Evolutionary conservation across 1,139 yeast genomes (phyloP), one percentile per base, ranked within the genome.

Genomic region (Taiozyma sp.): DNA sequence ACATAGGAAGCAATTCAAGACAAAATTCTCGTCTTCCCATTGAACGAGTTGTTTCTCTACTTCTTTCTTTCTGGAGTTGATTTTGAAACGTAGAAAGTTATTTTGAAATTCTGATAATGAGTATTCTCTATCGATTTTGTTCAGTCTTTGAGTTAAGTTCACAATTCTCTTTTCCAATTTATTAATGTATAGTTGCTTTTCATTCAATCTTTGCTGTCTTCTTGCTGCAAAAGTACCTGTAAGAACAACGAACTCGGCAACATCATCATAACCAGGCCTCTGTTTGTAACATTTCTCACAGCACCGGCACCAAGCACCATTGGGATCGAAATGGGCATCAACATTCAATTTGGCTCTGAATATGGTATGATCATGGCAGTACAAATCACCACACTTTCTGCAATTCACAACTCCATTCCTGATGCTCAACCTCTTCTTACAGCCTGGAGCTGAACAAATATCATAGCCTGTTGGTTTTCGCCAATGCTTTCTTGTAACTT

Each of bases 381-480:
- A 89, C 23, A 90, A 67, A 30, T 73, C 68, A 0, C 97, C 97
- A 70, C 97, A 91, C 57, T 72, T 78, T 23, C 87, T 68, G 64
- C 92, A 85, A 61, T 84, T 84, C 4, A 78, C 80, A 2, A 72
- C 63, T 0, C 86, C 87, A 57, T 73, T 75, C 52, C 74, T 74
- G 42, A 78, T 74, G 48, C 70, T 76, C 29, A 84, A 64, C 6
- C 56, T 59, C 45, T 67, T 72, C 1, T 55, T 49, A 60, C 90
- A 85, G 1, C 61, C 57, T 1, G 54, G 51, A 28, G 70, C 61
- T 2, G 69, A 59, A 52, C 85, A 80, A 1, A 51, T 54, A 16
- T 68, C 70, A 22, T 66, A 54, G 0, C 71, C 68, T 0, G 68
- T 50, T 5, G 83, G 81, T 45, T 73, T 77, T 54, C 77, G 76